Conservation (phyloP, 805 yeast genomes). For the Candida loeiensis region DNA sequence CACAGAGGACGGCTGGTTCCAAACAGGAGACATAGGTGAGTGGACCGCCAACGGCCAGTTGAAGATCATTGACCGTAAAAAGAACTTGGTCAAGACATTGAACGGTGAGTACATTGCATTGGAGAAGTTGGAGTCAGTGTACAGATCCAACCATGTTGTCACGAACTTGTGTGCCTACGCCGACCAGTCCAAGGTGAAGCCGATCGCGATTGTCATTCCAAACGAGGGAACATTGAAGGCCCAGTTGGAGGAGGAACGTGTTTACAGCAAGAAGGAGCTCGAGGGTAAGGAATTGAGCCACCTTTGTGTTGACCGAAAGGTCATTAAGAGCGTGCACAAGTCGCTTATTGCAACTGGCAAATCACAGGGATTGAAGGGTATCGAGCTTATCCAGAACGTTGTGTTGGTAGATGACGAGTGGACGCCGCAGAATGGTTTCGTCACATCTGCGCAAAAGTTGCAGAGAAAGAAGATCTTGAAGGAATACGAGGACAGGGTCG, state of each 20-base stretch:
- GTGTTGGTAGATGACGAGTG: slow-evolving; percentile 86
- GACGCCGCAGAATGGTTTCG: slow-evolving; percentile 95
- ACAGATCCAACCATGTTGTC: slow-evolving; percentile 77
- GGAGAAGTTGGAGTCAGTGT: slow-evolving; percentile 88
- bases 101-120: slow-evolving; percentile 98
- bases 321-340: slow-evolving; percentile 52
- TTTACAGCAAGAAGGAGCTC: slow-evolving; percentile 46
- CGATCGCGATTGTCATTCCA: slow-evolving; percentile 87
- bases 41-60: slow-evolving; percentile 81
- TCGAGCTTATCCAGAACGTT: slow-evolving; percentile 77
- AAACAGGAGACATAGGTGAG: slow-evolving; percentile 95
- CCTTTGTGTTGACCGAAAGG: slow-evolving; percentile 53
- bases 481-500: slow-evolving; percentile 64
- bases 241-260: slow-evolving; percentile 47
- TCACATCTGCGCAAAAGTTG: slow-evolving; percentile 93
- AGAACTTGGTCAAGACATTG: slow-evolving; percentile 91
- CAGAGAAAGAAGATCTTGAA: slow-evolving; percentile 87
- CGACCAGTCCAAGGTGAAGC: slow-evolving; percentile 82
- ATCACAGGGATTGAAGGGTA: slow-evolving; percentile 76
- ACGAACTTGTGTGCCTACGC: slow-evolving; percentile 90
- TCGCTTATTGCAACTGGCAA: slow-evolving; percentile 71
- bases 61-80: slow-evolving; percentile 86
- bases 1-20: slow-evolving; percentile 87
- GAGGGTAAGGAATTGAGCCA: slow-evolving; percentile 45
- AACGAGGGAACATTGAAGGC: slow-evolving; percentile 61